Evolutionary conservation across 805 yeast species (phyloP).

Genomic region (Debaryomyces tyrocola): DNA sequence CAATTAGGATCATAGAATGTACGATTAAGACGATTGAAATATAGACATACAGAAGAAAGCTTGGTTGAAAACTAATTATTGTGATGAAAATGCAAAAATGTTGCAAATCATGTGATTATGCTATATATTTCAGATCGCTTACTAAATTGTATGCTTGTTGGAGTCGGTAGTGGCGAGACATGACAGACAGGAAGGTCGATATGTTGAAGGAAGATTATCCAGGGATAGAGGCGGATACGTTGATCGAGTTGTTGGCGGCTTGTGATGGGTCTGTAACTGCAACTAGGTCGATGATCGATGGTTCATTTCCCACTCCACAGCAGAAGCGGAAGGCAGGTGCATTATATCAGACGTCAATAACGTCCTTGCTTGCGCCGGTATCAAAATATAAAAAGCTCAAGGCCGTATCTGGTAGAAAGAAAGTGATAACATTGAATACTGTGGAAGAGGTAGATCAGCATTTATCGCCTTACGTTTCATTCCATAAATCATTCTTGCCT

Average conservation of each 20-base stretch:
- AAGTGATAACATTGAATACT: constrained; percentile 44
- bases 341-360: constrained; percentile 16
- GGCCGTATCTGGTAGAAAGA: constrained; percentile 5
- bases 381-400: neutral
- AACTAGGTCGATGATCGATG: constrained; percentile 43
- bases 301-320: constrained; percentile 19
- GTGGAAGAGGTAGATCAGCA: constrained; percentile 50
- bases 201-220: constrained; percentile 43
- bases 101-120: too few relatives aligned
- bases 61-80: too few relatives aligned
- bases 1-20: too few relatives aligned
- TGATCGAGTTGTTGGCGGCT: constrained; percentile 51
- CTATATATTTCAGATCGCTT: too few relatives aligned
- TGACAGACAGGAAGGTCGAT: constrained; percentile 28
- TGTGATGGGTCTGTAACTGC: constrained; percentile 53
- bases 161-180: neutral
- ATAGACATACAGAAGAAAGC: too few relatives aligned
- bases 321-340: constrained; percentile 5
- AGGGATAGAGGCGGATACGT: constrained; percentile 33
- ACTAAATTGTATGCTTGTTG: too few relatives aligned
- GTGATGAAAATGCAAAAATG: too few relatives aligned
- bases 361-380: constrained; percentile 6
- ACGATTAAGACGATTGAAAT: too few relatives aligned
- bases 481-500: constrained; percentile 55
- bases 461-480: constrained; percentile 49